Base-by-base conservation (phyloP, 208 protist species). In the Acanthamoeba sp. region DNA sequence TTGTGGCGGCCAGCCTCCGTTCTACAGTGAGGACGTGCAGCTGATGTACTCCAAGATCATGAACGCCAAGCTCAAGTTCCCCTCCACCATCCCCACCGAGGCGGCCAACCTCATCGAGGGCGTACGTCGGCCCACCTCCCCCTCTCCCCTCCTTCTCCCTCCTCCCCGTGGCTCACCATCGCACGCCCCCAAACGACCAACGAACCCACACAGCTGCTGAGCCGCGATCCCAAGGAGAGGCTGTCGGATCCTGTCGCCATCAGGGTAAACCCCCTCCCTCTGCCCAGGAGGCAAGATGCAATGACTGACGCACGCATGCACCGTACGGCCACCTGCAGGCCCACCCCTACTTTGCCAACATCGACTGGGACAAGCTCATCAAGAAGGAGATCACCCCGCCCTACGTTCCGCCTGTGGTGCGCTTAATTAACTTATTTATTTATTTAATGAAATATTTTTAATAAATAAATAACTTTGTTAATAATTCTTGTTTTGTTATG, bases 41-140 rank as follows among this genome's bases (percentile, higher is more conserved):
- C 62, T 96, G 45, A 96, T 97, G 96, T 97, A 97, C 40, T 38
- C 69, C 10, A 94, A 96, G 87, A 97, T 96, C 45, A 94, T 97
- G 82, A 80, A 71, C 29, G 95, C 88, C 29, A 84, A 89, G 78
- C 36, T 97, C 1, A 87, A 50, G 20, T 96, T 96, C 80, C 96
- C 96, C 45, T 52, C 22, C 4, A 52, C 66, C 57, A 93, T 96
- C 29, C 34, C 87, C 32, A 2, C 76, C 50, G 92, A 90, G 40
- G 93, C 87, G 22, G 55, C 29, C 36, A 93, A 71, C 59, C 76
- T 98, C 12, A 52, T 98, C 18, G 94, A 87, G 34, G 90, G 91
- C 40, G 95, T 95, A 94, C 78, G 22, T 42, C 34, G n/a, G n/a
- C n/a, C n/a, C n/a, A n/a, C n/a, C 20, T 36, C 45, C 20, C 59